Evolutionary conservation across 192 early-diverging fungal species (phyloP), one percentile per base, ranked within the genome.

Genomic region (Spinellus fusiger): DNA sequence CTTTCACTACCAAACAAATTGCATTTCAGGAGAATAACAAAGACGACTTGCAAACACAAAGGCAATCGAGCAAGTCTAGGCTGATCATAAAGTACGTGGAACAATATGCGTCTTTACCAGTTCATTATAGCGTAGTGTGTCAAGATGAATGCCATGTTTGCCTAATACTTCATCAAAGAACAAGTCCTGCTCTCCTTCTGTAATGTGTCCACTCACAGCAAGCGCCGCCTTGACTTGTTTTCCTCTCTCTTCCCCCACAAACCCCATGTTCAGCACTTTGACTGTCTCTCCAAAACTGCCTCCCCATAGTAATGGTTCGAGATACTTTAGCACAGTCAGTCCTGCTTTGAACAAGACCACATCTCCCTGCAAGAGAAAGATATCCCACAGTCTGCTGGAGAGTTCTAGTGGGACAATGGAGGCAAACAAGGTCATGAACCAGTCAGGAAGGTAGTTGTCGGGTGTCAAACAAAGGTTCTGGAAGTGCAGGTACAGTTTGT

Each of bases 401-500:
- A 76, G 32, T 32, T 69, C 74, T 8, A 76, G 49, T 5, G 74
- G 74, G 25, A 69, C 59, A 12, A 71, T 51, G 27, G 70, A 76
- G 0, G 74, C 46, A 49, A 76, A 76, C 15, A 76, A 25, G 18
- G 74, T 76, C 46, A 69, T 76, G 15, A 71, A 72, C 74, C 74
- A 76, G 34, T 69, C 61, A 0, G 70, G 62, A 13, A 76, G 23
- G 29, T 68, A 76, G 35, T 68, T 68, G 13, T 71, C 66, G 8
- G 74, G 74, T 23, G 66, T 68, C 3, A 76, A 47, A 9, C 56
- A 22, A 4, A 76, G 49, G 16, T 71, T 68, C 46, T 72, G 72
- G 34, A 76, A 76, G 20, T 76, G 74, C 1, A 72, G 49, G n/a
- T 73, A 76, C 0, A 76, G 62, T 49, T 76, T 76, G 22, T 70